Conservation (phyloP, 1,284 basidiomycete genomes). For the Trichosporon asahii region DNA sequence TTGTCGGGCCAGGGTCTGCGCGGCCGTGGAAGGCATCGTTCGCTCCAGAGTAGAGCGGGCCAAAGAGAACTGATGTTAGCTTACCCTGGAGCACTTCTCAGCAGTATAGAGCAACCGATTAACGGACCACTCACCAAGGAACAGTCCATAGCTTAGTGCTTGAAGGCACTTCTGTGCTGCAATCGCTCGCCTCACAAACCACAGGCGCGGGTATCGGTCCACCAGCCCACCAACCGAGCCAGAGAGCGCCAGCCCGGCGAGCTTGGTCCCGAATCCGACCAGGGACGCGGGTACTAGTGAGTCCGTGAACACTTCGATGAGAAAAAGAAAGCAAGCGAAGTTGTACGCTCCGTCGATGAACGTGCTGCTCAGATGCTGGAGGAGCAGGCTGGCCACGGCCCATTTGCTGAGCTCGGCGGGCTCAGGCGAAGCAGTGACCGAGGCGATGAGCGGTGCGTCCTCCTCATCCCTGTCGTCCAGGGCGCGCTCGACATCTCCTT, state of each 20-base stretch:
- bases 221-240: slow-evolving; percentile 52
- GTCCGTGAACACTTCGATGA: slow-evolving; percentile 44
- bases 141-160: slow-evolving; percentile 45
- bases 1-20: not conserved
- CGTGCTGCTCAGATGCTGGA: slow-evolving; percentile 36
- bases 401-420: slow-evolving; percentile 1
- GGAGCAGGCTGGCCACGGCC: slow-evolving; percentile 33
- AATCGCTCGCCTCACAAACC: slow-evolving; percentile 48
- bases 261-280: slow-evolving; percentile 53
- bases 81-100: too few relatives aligned
- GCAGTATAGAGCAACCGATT: too few relatives aligned
- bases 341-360: slow-evolving; percentile 30
- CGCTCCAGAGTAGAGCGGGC: slow-evolving; percentile 27
- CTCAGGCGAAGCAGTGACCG: not conserved
- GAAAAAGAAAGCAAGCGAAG: slow-evolving; percentile 45
- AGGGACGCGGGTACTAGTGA: slow-evolving; percentile 54
- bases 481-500: not conserved
- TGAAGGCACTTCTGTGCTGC: slow-evolving; percentile 51
- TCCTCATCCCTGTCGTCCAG: not conserved
- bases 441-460: not conserved
- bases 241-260: slow-evolving; percentile 46
- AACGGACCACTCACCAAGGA: slow-evolving; percentile 32
- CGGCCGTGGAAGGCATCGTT: slow-evolving; percentile 30
- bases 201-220: slow-evolving; percentile 36
- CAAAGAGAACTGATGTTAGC: slow-evolving; percentile 39